Base-by-base conservation (phyloP, 345 rosid genomes). In the Boechera retrofracta region DNA sequence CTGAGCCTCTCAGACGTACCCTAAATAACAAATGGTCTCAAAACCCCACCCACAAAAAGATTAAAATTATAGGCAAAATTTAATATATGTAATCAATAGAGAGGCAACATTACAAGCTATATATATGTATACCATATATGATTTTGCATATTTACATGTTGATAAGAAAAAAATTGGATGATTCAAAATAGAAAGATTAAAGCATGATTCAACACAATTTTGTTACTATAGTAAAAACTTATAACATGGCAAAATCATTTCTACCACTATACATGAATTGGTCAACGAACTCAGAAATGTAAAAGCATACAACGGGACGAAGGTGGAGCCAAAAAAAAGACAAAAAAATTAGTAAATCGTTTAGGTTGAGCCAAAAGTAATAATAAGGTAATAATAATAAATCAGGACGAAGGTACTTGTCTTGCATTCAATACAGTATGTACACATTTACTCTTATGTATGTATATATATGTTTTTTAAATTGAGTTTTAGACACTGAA, bases 361-460 rank as follows among this genome's bases (percentile, higher is more conserved):
- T 72, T 69, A 64, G 72, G 41, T 77, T 32, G 56, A 65, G 72
- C 53, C 71, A 64, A 35, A 49, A 55, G 16, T 77, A 87, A 87
- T 87, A 87, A 85, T 80, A 74, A 77, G 88, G 86, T 82, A 80
- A 87, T 83, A 81, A 85, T 82, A 82, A 85, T 82, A 83, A 81
- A 73, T 74, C 58, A 75, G 5, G 21, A 69, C 29, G 4, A 41
- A 77, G 3, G 65, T 69, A 44, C 71, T 53, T 63, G 65, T 69
- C 51, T 21, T 58, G 58, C 75, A 76, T 69, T 76, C 33, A 76
- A 67, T 75, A n/a, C 53, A 41, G 13, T 13, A 60, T 33, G 26
- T 48, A 18, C 59, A 73, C 7, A 41, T 53, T 18, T 54, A 62
- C 29, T 42, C 16, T 28, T 28, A 28, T 72, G 2, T 39, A 36